Percentiles rank a stretch among this genome's conserved stretches.
These are phyloP conservation scores for Gnomoniopsis smithogilvyi DNA, from an alignment of 2,329 filamentous ascomycete species.

Conservation along the genomic window DNA sequence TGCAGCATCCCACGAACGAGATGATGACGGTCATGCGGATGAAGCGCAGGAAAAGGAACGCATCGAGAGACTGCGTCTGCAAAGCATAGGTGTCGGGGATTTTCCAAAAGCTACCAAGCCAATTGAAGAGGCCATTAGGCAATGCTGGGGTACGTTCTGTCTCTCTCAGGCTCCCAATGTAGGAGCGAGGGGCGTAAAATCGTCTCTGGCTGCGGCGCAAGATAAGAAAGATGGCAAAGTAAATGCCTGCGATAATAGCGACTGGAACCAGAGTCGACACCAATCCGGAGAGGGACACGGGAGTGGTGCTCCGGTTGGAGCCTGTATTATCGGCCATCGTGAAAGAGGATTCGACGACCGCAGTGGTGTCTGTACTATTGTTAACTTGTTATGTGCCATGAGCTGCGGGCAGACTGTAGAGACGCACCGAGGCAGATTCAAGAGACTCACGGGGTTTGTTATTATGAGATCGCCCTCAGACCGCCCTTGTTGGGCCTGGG, in stretches of 20 bases:
- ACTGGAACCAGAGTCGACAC: constrained; percentile 41
- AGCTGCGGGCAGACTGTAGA: not conserved
- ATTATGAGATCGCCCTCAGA: not conserved
- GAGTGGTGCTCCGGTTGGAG: not conserved
- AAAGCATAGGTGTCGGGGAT: constrained; percentile 69
- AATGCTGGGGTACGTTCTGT: constrained; percentile 57
- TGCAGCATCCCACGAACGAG: constrained; percentile 76
- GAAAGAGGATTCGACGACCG: not conserved
- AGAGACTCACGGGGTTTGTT: not conserved
- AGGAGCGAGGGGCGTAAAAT: constrained; percentile 49
- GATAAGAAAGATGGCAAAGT: constrained; percentile 42
- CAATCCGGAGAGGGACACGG: constrained; percentile 28
- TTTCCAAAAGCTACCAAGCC: constrained; percentile 65
- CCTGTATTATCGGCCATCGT: not conserved
- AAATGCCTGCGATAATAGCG: constrained; percentile 33
- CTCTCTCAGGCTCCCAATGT: constrained; percentile 43
- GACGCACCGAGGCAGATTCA: not conserved
- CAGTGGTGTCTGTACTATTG: not conserved
- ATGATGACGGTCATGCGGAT: constrained; percentile 33
- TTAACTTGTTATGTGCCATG: not conserved
- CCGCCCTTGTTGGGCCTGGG: not conserved
- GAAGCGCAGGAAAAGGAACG: constrained; percentile 18
- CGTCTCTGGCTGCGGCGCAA: constrained; percentile 42
- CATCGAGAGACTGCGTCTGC: constrained; percentile 19
- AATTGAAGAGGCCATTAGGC: constrained; percentile 62